Conservation (phyloP, 169 alveolate genomes). For the Eimeria necatrix region DNA sequence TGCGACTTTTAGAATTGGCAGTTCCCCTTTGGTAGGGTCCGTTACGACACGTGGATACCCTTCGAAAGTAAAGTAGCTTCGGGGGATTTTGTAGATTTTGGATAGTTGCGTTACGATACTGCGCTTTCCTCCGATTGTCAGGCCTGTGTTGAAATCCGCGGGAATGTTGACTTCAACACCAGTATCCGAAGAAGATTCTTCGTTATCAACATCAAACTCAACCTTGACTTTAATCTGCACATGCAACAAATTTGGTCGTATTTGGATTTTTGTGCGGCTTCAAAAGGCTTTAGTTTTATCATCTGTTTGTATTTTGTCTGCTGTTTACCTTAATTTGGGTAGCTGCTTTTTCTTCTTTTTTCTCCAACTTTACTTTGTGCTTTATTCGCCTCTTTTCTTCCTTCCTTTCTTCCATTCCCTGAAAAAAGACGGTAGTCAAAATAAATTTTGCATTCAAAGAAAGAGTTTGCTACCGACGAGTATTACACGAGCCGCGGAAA, state of each 20-base stretch:
- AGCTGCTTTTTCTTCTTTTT: slow-evolving; percentile 37
- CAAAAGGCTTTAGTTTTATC: no score
- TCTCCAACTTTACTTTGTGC: slow-evolving; percentile 35
- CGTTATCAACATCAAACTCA: slow-evolving; percentile 59
- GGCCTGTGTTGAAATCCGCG: slow-evolving; percentile 23
- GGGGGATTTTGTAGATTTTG: slow-evolving; percentile 4
- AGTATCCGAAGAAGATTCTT: slow-evolving; percentile 38
- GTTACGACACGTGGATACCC: slow-evolving; percentile 65
- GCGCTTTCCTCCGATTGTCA: slow-evolving; percentile 41
- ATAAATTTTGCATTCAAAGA: neutral
- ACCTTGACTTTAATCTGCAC: slow-evolving; percentile 39
- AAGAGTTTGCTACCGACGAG: neutral
- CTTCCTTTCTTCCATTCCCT: slow-evolving; percentile 66
- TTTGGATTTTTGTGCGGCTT: neutral
- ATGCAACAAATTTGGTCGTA: neutral
- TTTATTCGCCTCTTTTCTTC: slow-evolving; percentile 44
- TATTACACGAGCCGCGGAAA: neutral
- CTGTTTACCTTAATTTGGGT: slow-evolving; percentile 25
- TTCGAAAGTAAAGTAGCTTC: slow-evolving; percentile 17
- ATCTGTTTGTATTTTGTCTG: neutral
- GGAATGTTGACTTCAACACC: slow-evolving; percentile 24
- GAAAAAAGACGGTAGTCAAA: neutral
- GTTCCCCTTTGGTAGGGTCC: neutral
- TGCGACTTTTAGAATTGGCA: slow-evolving; percentile 62
- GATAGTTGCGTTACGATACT: slow-evolving; percentile 34